Percentiles rank a stretch among this genome's conserved stretches.
Evolutionary conservation across 345 rosid genomes (phyloP).

Genomic region (Populus alba): DNA sequence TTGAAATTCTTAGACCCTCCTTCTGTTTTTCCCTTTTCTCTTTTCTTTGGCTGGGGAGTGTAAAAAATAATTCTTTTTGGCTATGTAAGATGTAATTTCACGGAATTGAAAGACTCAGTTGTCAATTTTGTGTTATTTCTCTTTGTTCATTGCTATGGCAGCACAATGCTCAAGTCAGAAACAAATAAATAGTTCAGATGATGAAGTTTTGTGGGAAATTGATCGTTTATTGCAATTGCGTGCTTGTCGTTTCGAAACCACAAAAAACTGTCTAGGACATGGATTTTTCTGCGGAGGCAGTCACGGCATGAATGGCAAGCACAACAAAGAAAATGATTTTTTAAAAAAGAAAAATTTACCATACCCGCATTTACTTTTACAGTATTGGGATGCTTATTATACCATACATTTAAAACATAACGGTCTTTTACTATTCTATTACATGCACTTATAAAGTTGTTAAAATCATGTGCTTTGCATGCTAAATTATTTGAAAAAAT

Average conservation of each 20-base stretch:
- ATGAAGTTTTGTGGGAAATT: background rate
- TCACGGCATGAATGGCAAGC: background rate
- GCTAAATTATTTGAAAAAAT: no score
- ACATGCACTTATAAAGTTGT: no score
- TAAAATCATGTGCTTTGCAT: no score
- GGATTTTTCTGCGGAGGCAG: background rate
- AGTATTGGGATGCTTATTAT: no score
- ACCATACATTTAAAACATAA: no score
- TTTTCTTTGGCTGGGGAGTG: background rate
- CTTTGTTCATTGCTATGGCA: background rate
- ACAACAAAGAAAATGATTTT: background rate
- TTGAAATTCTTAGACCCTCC: background rate
- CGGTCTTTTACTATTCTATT: no score
- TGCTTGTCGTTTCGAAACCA: background rate
- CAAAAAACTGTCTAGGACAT: background rate
- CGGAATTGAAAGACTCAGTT: background rate
- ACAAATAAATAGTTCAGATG: background rate
- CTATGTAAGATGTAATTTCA: slow-evolving; percentile 9
- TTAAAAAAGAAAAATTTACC: no score
- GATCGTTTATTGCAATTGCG: background rate
- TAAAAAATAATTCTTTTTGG: slow-evolving; percentile 25
- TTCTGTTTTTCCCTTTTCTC: background rate
- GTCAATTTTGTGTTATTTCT: background rate
- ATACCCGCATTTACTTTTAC: no score
- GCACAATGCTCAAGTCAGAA: background rate